Conservation (phyloP, 345 rosid species). For the Bretschneidera sinensis region DNA sequence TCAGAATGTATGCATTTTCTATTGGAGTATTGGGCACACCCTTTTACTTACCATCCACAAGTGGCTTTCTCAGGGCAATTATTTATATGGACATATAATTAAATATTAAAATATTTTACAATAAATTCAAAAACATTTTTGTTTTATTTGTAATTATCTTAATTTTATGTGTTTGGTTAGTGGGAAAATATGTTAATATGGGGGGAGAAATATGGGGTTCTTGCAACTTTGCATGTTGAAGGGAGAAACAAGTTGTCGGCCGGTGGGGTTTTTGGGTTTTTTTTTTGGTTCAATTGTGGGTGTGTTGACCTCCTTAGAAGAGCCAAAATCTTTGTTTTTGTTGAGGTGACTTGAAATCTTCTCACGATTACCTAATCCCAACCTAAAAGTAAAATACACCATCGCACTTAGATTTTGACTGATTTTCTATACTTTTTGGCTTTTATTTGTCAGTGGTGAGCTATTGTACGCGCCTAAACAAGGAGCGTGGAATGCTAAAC, state of each 20-base stretch:
- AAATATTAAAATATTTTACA: no score
- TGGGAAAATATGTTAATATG: constrained; percentile 3
- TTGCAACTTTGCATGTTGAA: constrained; percentile 30
- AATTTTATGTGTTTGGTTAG: constrained; percentile 11
- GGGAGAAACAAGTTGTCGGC: constrained; percentile 27
- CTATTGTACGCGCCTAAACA: no score
- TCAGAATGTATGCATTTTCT: constrained; percentile 14
- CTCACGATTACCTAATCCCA: background rate
- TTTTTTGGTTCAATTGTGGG: constrained; percentile 11
- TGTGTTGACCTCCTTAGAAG: constrained; percentile 41
- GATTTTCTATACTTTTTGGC: constrained; percentile 8
- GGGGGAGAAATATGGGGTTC: background rate
- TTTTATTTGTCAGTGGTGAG: no score
- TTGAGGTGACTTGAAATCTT: constrained; percentile 13
- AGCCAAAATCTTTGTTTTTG: constrained; percentile 22
- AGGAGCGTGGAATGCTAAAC: constrained; percentile 3
- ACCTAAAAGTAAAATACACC: constrained; percentile 13
- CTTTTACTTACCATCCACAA: no score
- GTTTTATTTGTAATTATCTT: constrained; percentile 10
- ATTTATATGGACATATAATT: no score
- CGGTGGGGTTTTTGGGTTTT: constrained; percentile 15
- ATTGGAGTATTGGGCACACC: no score
- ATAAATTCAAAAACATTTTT: no score
- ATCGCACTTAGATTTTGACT: constrained; percentile 22
- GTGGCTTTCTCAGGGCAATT: no score